A percentile compares a stretch with the other conserved stretches of the same genome.
Evolutionary conservation across 2,329 filamentous ascomycete genomes (phyloP).

Genomic region (Ambrosiella xylebori): DNA sequence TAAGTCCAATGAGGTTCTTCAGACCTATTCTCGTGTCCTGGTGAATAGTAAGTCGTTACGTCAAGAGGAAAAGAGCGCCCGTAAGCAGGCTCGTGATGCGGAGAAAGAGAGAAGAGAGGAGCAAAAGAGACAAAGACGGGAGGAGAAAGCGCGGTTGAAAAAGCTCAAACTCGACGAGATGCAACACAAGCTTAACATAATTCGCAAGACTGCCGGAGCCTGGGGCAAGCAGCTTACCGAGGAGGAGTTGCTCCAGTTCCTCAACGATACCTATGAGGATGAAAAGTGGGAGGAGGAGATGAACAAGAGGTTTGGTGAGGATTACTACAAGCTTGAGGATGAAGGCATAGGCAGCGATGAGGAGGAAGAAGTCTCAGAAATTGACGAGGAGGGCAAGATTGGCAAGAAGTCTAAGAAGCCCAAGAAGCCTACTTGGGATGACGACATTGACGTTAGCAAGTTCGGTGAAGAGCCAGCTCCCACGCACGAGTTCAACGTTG

Average conservation of each 20-base stretch:
- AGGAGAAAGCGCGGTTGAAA: slow-evolving; percentile 67
- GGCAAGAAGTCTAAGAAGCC: slow-evolving; percentile 31
- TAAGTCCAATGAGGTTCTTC: slow-evolving; percentile 72
- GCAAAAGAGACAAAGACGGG: slow-evolving; percentile 56
- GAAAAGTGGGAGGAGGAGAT: slow-evolving; percentile 84
- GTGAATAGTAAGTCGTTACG: slow-evolving; percentile 69
- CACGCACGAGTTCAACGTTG: slow-evolving; percentile 31
- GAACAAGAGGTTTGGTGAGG: slow-evolving; percentile 70
- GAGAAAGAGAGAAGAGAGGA: slow-evolving; percentile 64
- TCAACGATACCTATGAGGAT: slow-evolving; percentile 80
- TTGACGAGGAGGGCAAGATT: slow-evolving; percentile 30
- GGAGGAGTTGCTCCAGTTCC: slow-evolving; percentile 67
- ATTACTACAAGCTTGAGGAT: slow-evolving; percentile 67
- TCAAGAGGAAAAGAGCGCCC: slow-evolving; percentile 59
- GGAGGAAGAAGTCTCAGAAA: slow-evolving; percentile 36
- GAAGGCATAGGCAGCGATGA: slow-evolving; percentile 49
- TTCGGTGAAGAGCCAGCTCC: slow-evolving; percentile 70
- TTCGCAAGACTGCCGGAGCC: slow-evolving; percentile 76
- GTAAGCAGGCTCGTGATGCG: slow-evolving; percentile 62
- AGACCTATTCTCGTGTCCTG: slow-evolving; percentile 77
- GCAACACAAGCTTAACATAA: slow-evolving; percentile 68
- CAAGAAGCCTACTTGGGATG: slow-evolving; percentile 84
- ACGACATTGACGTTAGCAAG: slow-evolving; percentile 94
- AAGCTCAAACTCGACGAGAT: slow-evolving; percentile 85
- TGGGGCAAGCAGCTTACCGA: slow-evolving; percentile 48